Evolutionary conservation across 352 stramenopile genomes (phyloP), one percentile per base, ranked within the genome.

Genomic region (Globisporangium megalacanthum): DNA sequence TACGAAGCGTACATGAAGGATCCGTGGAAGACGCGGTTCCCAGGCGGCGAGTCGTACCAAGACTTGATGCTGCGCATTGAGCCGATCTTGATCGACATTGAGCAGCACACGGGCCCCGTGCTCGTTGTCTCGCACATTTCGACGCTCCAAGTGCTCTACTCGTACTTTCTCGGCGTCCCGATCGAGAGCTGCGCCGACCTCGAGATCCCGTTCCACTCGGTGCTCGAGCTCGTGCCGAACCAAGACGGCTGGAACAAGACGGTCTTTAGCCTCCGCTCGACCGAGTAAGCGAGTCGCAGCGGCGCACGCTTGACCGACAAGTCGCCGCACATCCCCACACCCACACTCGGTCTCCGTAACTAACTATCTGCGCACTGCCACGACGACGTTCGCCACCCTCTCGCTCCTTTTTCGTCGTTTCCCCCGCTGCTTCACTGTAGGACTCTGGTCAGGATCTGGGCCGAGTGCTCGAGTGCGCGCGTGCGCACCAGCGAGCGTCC

Each of bases 41-140:
- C 86, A 0, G 90, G 91, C 15, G 93, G 92, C 54, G 93, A 98
- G 72, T 97, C 88, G 8, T 98, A 98, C 68, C 81, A 92, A 47
- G 93, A 98, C 65, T 85, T 98, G 29, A 97, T 98, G 74, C 69
- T 96, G 60, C 86, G 93, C 17, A 68, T 97, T 22, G 80, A 95
- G 58, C 89, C 91, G 31, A 79, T 98, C 48, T 85, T 98, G 54
- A 97, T 98, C 58, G 92, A 97, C 69, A 92, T 98, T 37, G 86
- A 94, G 59, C 83, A 94, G 52, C 82, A 92, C 65, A 92, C 83
- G n/a, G 79, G 83, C 0, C 83, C 85, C 8, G 85, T 95, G 51
- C 58, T 90, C 13, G 80, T 95, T n/a, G 82, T 95, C 31, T 92
- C 83, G 3, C 83, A 93, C 65, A 91, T 90, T 29, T 92, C 83